phyloP scores from a whole-genome alignment of 1,139 yeast genomes.

The Yamadazyma songkhlaensis region DNA sequence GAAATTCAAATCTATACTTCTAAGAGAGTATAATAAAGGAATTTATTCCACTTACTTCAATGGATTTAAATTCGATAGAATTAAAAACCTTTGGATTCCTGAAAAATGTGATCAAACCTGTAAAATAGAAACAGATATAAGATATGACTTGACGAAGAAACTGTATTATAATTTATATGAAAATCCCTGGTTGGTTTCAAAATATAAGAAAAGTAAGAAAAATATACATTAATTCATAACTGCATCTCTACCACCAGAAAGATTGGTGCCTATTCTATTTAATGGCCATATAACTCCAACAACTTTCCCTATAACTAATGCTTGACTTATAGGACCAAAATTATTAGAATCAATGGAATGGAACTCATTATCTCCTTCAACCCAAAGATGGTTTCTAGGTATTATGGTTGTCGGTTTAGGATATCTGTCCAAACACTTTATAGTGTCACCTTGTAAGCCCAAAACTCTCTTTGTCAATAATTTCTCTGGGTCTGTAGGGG shows the following conservation, averaged over 20 bases:
- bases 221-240: slow-evolving; percentile 2
- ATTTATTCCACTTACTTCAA: slow-evolving; percentile 17
- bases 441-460: slow-evolving; percentile 69
- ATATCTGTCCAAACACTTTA: slow-evolving; percentile 58
- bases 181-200: slow-evolving; percentile 7
- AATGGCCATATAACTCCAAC: slow-evolving; percentile 67
- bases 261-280: slow-evolving; percentile 44
- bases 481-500: slow-evolving; percentile 75
- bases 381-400: slow-evolving; percentile 87
- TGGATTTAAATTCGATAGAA: slow-evolving; percentile 28
- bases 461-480: slow-evolving; percentile 74
- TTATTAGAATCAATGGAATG: slow-evolving; percentile 82
- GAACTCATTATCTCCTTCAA: slow-evolving; percentile 85
- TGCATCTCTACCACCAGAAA: slow-evolving; percentile 17
- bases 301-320: slow-evolving; percentile 74
- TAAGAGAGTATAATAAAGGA: slow-evolving; percentile 38
- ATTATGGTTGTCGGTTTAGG: slow-evolving; percentile 59
- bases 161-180: slow-evolving; percentile 1
- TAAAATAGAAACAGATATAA: slow-evolving; percentile 18
- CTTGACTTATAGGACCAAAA: slow-evolving; percentile 83
- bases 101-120: slow-evolving; percentile 16
- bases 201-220: too few relatives aligned
- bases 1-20: slow-evolving; percentile 28
- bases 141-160: slow-evolving; percentile 16
- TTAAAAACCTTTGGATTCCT: slow-evolving; percentile 31